These are phyloP conservation scores for Solanum sejunctum DNA, from an alignment of 257 asterid species.

Conservation along the genomic window DNA sequence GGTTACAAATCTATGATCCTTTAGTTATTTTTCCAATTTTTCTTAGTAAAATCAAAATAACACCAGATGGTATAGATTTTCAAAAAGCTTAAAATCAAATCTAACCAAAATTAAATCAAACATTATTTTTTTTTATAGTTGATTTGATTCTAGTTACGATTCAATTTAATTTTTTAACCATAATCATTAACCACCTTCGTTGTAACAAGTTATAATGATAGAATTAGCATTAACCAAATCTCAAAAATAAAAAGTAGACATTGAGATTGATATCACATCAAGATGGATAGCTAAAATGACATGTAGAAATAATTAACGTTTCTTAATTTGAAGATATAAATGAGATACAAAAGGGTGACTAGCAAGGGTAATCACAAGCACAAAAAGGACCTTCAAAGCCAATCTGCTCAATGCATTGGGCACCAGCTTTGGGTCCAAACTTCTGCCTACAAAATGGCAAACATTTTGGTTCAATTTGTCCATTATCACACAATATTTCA, in stretches of 20 bases:
- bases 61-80: no score
- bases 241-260: background rate
- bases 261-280: background rate
- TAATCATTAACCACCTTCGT: no score
- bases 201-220: background rate
- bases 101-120: no score
- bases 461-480: background rate
- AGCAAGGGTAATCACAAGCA: background rate
- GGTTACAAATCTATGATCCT: no score
- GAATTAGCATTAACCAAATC: background rate
- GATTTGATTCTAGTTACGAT: no score
- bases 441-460: background rate
- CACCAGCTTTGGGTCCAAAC: background rate
- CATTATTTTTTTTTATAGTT: no score
- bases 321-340: no score
- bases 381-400: background rate
- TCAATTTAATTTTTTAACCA: no score
- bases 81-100: no score
- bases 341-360: background rate
- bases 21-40: no score
- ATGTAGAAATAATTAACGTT: background rate
- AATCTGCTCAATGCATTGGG: background rate
- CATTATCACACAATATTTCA: background rate
- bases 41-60: no score
- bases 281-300: background rate